Evolutionary conservation across 345 rosid species (phyloP).

Genomic region (Salix koriyanagi): DNA sequence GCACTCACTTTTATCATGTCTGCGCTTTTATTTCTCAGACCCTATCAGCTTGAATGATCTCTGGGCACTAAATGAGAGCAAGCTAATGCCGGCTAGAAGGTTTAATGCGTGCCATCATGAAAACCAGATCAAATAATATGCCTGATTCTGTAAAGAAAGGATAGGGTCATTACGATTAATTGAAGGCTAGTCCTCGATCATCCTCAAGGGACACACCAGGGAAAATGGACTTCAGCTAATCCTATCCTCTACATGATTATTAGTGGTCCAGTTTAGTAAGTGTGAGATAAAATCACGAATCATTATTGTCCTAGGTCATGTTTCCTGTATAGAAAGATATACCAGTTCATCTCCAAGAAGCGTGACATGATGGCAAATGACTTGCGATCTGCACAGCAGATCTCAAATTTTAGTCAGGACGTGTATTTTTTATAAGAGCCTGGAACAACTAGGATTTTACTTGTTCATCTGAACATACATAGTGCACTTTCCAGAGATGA

Average conservation of each 20-base stretch:
- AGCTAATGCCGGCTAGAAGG: not conserved
- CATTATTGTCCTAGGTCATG: not conserved
- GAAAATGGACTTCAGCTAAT: not conserved
- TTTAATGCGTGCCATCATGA: not conserved
- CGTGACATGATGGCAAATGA: no score
- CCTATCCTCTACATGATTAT: not conserved
- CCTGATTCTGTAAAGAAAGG: not conserved
- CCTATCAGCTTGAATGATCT: not conserved
- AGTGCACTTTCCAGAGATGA: no score
- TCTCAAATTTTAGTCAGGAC: accelerated
- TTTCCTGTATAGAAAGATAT: not conserved
- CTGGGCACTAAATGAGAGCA: not conserved
- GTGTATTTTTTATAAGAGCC: accelerated
- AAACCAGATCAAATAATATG: not conserved
- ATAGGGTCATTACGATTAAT: not conserved
- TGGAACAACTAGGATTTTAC: no score
- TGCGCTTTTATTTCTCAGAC: not conserved
- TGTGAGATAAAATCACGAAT: not conserved
- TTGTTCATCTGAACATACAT: accelerated
- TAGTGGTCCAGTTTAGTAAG: not conserved
- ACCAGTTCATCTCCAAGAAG: not conserved
- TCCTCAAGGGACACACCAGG: not conserved
- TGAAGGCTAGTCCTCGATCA: not conserved
- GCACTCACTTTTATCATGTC: not conserved
- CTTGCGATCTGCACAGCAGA: no score